A percentile compares a stretch with the other conserved stretches of the same genome.
Evolutionary conservation across 441 rosid genomes (phyloP).

Genomic region (Erodium trifolium): DNA sequence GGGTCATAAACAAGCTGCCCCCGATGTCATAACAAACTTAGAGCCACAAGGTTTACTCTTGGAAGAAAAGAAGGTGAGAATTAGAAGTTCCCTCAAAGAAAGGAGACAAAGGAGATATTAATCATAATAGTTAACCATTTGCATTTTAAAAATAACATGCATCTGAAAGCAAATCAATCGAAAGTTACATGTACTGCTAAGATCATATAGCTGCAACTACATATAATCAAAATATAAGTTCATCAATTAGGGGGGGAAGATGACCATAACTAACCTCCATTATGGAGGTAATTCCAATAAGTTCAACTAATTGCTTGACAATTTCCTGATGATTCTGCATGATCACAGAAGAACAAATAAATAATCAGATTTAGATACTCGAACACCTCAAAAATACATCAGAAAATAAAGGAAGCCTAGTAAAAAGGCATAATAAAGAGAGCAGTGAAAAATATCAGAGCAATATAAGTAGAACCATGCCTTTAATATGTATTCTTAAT

Average conservation of each 20-base stretch:
- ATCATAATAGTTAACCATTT: background rate
- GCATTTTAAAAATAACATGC: background rate
- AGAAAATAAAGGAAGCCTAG: no score
- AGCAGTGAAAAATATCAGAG: no score
- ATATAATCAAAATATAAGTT: slow-evolving; percentile 11
- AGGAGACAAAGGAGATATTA: background rate
- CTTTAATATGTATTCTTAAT: no score
- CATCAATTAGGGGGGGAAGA: slow-evolving; percentile 15
- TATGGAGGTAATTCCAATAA: slow-evolving; percentile 85
- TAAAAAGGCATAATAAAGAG: no score
- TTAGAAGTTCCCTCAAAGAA: background rate
- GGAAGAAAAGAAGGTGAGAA: background rate
- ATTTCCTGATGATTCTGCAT: slow-evolving; percentile 70
- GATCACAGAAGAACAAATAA: slow-evolving; percentile 19
- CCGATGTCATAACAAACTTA: background rate
- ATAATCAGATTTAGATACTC: no score
- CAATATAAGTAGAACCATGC: no score
- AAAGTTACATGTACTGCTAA: background rate
- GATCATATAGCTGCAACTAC: slow-evolving; percentile 7
- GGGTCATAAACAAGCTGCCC: background rate
- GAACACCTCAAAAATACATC: no score
- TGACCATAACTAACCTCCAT: slow-evolving; percentile 68
- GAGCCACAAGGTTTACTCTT: background rate
- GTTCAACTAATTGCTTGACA: slow-evolving; percentile 61
- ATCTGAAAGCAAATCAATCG: slow-evolving; percentile 6